These are phyloP conservation scores for Ogataea pini DNA, from an alignment of 805 yeast genomes.

Conservation along the genomic window DNA sequence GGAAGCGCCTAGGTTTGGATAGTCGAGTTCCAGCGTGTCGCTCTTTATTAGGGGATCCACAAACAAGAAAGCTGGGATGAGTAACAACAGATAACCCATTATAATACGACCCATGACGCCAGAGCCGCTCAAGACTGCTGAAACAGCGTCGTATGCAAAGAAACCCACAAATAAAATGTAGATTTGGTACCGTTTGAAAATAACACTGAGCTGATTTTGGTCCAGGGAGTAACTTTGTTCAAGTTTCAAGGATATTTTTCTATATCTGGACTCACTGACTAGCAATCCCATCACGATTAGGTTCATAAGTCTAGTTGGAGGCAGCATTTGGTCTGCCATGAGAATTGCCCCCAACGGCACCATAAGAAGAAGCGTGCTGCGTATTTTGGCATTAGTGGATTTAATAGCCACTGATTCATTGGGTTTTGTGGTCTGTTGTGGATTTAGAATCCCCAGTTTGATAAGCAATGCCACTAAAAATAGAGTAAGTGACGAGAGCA, in stretches of 20 bases:
- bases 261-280: constrained; percentile 10
- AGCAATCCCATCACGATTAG: constrained; percentile 27
- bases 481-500: constrained; percentile 29
- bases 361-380: constrained; percentile 4
- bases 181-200: constrained; percentile 21
- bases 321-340: constrained; percentile 25
- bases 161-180: constrained; percentile 18
- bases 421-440: background rate
- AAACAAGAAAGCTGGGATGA: constrained; percentile 25
- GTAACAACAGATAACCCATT: constrained; percentile 23
- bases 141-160: constrained; percentile 17
- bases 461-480: constrained; percentile 10
- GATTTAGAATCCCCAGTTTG: constrained; percentile 7
- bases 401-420: background rate
- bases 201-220: constrained; percentile 6
- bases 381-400: background rate
- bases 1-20: constrained; percentile 19
- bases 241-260: constrained; percentile 21
- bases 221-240: constrained; percentile 23
- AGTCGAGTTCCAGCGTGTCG: background rate
- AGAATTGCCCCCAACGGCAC: constrained; percentile 23
- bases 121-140: background rate
- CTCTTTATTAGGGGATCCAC: constrained; percentile 16
- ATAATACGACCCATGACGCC: constrained; percentile 1
- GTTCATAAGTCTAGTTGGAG: constrained; percentile 31